Percentiles rank a stretch among this genome's conserved stretches.
These are phyloP conservation scores for Mrakia blollopis DNA, from an alignment of 768 basidiomycete species.

Conservation along the genomic window DNA sequence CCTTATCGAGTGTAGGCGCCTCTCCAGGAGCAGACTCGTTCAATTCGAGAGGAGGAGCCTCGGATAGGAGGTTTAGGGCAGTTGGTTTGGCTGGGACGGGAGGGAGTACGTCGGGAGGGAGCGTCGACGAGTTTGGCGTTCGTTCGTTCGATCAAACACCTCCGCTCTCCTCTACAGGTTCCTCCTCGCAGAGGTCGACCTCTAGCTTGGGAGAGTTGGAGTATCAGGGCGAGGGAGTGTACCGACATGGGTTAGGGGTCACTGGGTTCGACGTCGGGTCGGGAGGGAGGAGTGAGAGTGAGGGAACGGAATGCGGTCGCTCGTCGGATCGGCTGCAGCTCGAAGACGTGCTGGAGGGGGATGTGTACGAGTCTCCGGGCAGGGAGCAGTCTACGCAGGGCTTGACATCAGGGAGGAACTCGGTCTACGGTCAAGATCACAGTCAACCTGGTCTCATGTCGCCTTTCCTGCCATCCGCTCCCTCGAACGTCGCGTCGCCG, in stretches of 20 bases:
- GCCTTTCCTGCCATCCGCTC: too few relatives aligned
- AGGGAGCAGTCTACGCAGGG: background rate
- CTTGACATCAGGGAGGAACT: background rate
- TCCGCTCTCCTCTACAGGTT: background rate
- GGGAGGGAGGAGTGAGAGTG: background rate
- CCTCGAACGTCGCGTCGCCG: background rate
- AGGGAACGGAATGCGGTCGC: background rate
- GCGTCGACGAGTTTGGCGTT: constrained; percentile 12
- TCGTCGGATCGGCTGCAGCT: background rate
- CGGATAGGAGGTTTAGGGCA: background rate
- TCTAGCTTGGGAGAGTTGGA: background rate
- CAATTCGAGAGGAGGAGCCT: background rate
- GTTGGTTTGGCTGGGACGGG: background rate
- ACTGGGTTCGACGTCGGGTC: background rate
- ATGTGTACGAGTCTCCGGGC: background rate
- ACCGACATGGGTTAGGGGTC: background rate
- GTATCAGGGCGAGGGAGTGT: background rate
- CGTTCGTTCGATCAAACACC: background rate
- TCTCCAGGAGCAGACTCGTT: background rate
- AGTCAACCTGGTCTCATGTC: too few relatives aligned
- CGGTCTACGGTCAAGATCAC: background rate
- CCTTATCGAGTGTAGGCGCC: background rate
- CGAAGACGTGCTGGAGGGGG: background rate
- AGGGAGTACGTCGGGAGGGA: background rate
- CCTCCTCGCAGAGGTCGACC: constrained; percentile 3